Evolutionary conservation across 148 eudicot species (phyloP), one percentile per base, ranked within the genome.

Genomic region (Selenicereus undatus): DNA sequence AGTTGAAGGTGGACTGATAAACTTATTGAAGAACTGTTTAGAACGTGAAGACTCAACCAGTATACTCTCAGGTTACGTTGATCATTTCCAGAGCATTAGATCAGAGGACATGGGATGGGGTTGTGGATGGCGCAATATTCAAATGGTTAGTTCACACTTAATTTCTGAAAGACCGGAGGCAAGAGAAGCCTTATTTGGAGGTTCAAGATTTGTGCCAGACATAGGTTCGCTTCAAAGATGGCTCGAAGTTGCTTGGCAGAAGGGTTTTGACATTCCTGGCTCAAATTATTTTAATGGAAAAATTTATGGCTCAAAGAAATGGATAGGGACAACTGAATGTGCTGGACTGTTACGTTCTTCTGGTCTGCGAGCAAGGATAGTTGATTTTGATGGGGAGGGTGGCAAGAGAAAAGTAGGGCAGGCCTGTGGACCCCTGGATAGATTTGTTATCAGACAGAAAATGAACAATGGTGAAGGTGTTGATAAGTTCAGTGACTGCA

Each of bases 261-360:
- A 81, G 83, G 98, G 97, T 30, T 96, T 91, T 85, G 99, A 96
- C 81, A 54, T 56, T 71, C 64, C 76, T 78, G 99, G 99, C 48
- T 86, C 93, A 1, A 74, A 76, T 58, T 86, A 92, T 83, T 96
- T 92, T 81, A 56, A 82, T 29, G 86, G 85, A 10, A 83, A 86
- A 83, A 84, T 96, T 62, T 88, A 85, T 80, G 98, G 98, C 75
- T 88, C 89, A 81, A 89, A 76, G 60, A 91, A 82, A 74, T 96
- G 99, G 99, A 92, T 96, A 75, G 99, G 99, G 73, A 91, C 99
- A 58, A 91, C 99, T 35, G 99, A 96, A 75, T 96, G 97, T 91
- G 98, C 95, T 60, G 88, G 92, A 66, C 82, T 96, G 66, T 84
- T 96, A 27, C 91, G 95, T 81, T 93, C 97, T 36, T 96, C 93